Percentiles rank a stretch among this genome's conserved stretches.
These are phyloP conservation scores for Zymoseptoria tritici DNA, from an alignment of 2,329 filamentous ascomycete genomes.

Conservation along the genomic window DNA sequence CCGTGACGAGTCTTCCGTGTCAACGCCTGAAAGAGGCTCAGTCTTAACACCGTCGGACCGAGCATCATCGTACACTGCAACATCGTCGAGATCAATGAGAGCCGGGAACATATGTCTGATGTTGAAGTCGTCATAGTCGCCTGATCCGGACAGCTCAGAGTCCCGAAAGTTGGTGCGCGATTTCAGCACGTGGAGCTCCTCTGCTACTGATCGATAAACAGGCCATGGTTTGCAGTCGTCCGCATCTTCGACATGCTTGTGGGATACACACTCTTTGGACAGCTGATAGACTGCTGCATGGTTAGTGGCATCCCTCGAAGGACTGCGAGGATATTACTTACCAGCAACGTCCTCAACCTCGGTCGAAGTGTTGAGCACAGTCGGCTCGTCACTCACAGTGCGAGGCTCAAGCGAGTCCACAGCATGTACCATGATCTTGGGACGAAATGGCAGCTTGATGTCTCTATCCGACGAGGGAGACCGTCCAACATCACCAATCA, in stretches of 20 bases:
- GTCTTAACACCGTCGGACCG: background rate
- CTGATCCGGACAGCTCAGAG: background rate
- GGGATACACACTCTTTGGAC: no score
- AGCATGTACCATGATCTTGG: slow-evolving; percentile 11
- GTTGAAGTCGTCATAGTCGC: slow-evolving; percentile 17
- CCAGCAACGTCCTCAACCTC: background rate
- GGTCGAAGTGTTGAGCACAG: background rate
- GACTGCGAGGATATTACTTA: background rate
- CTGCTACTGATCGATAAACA: background rate
- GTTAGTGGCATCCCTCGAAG: background rate
- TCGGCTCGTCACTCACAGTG: slow-evolving; percentile 1
- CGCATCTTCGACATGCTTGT: background rate
- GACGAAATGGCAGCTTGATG: slow-evolving; percentile 11
- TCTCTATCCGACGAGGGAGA: slow-evolving; percentile 1
- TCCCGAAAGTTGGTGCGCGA: background rate
- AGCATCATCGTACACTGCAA: slow-evolving; percentile 7
- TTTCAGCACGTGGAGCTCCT: background rate
- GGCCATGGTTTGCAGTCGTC: background rate
- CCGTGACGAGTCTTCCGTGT: background rate
- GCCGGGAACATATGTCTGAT: slow-evolving; percentile 11
- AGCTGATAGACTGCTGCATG: background rate
- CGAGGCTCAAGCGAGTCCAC: slow-evolving; percentile 2
- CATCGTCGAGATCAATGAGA: background rate
- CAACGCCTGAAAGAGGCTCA: background rate
- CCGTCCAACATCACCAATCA: slow-evolving; percentile 3